Base-by-base conservation (phyloP, 2,329 filamentous ascomycete genomes). In the Scedosporium minutisporum region DNA sequence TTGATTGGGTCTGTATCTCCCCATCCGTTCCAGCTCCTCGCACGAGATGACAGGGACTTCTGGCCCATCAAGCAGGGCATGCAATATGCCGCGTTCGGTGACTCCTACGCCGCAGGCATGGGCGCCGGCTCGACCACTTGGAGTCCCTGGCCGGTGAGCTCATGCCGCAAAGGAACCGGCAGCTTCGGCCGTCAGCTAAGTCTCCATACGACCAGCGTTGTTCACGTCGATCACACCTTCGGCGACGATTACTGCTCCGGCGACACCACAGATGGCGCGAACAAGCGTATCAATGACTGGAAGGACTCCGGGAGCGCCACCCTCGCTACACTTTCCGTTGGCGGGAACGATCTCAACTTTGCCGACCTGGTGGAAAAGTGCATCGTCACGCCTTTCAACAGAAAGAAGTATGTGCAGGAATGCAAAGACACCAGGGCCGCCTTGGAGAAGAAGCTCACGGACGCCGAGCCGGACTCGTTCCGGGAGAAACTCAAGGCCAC, bases 311-410 rank as follows among this genome's bases (percentile, higher is more conserved):
- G 68, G 1, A 73, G 73, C 1, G 67, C 70, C 23, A 75, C 78
- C 66, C 78, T 80, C 64, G 77, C 77, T 3, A 73, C 79, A 0
- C 70, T 80, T 5, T 79, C 77, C n/a, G 71, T 80, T 38, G 78
- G 77, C 57, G 78, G 78, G 16, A 80, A 80, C 68, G 78, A 80
- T 65, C 72, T 80, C 7, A 78, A 77, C 65, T 80, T 80, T 71
- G 80, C 79, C 65, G 74, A 77, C 44, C 76, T 80, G 21, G 78
- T 80, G 68, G 80, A 80, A 66, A 77, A 77, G 25, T 80, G 79
- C 66, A 75, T 81, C 16, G 80, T 80, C 65, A 46, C 42, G 9
- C 74, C 77, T 38, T 80, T 80, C 67, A 80, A 80, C 67, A 76
- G 75, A 66, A 77, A 78, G 42, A 18, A 46, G 42, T 46, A 46